Evolutionary conservation across 2,329 filamentous ascomycete species (phyloP).

Genomic region (Tolypocladium tundrense): DNA sequence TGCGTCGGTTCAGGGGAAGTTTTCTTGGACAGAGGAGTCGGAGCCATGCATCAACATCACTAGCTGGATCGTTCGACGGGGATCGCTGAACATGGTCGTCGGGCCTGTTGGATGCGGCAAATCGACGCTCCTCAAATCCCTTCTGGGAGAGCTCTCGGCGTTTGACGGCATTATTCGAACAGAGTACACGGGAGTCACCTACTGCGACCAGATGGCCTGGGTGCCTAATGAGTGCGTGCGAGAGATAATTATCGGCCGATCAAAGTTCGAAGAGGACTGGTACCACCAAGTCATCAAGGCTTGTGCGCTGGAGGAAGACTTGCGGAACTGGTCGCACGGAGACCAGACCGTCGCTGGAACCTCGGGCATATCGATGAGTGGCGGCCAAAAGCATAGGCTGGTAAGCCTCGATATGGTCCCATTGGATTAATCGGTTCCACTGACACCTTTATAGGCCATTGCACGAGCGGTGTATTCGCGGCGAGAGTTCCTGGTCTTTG

Average conservation of each 20-base stretch:
- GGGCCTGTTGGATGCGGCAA: neutral
- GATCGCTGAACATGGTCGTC: neutral
- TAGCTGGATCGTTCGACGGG: neutral
- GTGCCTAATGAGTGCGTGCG: neutral
- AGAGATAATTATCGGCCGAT: neutral
- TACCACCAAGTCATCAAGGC: neutral
- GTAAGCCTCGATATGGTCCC: neutral
- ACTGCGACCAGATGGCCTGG: neutral
- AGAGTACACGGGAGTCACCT: neutral
- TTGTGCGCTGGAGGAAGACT: neutral
- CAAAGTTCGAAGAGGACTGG: neutral
- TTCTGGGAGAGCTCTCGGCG: neutral
- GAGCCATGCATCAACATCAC: neutral
- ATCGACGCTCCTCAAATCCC: neutral
- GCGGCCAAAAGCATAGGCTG: neutral
- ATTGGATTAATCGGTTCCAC: neutral
- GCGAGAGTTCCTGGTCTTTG: neutral
- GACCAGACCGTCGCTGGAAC: neutral
- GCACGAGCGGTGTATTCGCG: neutral
- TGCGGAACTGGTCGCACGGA: neutral
- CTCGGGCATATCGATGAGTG: neutral
- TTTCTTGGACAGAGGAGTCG: neutral
- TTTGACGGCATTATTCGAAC: neutral
- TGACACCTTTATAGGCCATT: neutral
- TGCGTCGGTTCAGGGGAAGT: neutral